phyloP scores from a whole-genome alignment of 371 early-diverging fungal genomes.

The Saksenaea oblongispora region DNA sequence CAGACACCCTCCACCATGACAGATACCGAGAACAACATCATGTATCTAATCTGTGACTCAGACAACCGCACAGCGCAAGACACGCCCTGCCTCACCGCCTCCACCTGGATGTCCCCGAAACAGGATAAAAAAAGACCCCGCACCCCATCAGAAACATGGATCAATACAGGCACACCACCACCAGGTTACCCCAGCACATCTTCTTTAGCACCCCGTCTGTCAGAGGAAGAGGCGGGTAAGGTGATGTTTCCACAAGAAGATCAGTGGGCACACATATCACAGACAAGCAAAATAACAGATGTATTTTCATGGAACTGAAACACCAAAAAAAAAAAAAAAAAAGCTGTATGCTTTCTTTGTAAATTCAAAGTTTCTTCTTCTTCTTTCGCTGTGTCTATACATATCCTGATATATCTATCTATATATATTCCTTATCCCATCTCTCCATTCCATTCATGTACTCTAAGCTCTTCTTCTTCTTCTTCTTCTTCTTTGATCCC shows the following conservation, averaged over 20 bases:
- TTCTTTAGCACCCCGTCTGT: not conserved
- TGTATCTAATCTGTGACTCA: not conserved
- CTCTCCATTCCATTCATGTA: too few relatives aligned
- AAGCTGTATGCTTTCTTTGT: too few relatives aligned
- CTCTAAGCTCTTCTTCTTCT: too few relatives aligned
- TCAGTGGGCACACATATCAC: not conserved
- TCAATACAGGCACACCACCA: not conserved
- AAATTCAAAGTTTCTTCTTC: too few relatives aligned
- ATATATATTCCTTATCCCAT: too few relatives aligned
- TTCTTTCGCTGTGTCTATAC: too few relatives aligned
- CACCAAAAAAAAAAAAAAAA: too few relatives aligned
- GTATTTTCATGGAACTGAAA: not conserved
- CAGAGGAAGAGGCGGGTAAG: not conserved
- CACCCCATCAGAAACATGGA: not conserved
- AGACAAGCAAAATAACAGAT: not conserved
- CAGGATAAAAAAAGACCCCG: not conserved
- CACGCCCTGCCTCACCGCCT: not conserved
- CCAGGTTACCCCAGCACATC: not conserved
- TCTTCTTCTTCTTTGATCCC: too few relatives aligned
- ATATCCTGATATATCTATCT: too few relatives aligned
- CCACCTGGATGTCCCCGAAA: not conserved
- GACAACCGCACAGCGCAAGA: not conserved
- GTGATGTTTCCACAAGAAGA: not conserved
- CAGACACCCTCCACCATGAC: not conserved
- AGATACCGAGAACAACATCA: not conserved